Percentiles rank a stretch among this genome's conserved stretches.
Conservation (phyloP, 768 basidiomycete species). For the Lanmaoa rubissima region DNA sequence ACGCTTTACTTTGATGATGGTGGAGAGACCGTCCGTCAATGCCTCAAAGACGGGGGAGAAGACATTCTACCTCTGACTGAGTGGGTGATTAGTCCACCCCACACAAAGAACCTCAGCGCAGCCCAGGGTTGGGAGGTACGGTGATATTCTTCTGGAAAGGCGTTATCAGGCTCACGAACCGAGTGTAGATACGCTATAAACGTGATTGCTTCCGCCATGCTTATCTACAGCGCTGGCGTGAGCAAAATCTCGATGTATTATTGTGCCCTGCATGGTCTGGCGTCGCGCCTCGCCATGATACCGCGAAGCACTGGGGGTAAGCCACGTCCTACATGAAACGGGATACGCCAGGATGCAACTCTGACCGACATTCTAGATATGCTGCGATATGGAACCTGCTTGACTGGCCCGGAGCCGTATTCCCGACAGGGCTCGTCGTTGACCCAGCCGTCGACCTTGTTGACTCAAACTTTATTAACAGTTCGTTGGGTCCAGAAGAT, state of each 20-base stretch:
- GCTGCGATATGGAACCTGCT: constrained; percentile 43
- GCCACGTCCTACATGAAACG: not conserved
- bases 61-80: constrained; percentile 35
- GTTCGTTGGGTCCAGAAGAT: constrained; percentile 21
- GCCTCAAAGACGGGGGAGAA: constrained; percentile 33
- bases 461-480: constrained; percentile 2
- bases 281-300: constrained; percentile 39
- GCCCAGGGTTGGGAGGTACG: constrained; percentile 32
- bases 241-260: constrained; percentile 39
- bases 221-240: constrained; percentile 38
- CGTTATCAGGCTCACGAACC: not conserved
- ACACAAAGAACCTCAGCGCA: constrained; percentile 24
- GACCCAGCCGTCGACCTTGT: constrained; percentile 26
- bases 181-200: constrained; percentile 25
- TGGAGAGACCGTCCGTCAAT: constrained; percentile 26
- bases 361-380: constrained; percentile 26
- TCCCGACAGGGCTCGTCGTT: constrained; percentile 40
- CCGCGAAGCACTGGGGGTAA: constrained; percentile 35
- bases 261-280: constrained; percentile 37
- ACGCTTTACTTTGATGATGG: constrained; percentile 41
- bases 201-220: constrained; percentile 28
- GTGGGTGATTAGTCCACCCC: constrained; percentile 34
- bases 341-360: not conserved
- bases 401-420: constrained; percentile 44
- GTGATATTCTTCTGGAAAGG: not conserved